These are phyloP conservation scores for Gardenia jasminoides DNA, from an alignment of 257 asterid genomes.

Conservation along the genomic window DNA sequence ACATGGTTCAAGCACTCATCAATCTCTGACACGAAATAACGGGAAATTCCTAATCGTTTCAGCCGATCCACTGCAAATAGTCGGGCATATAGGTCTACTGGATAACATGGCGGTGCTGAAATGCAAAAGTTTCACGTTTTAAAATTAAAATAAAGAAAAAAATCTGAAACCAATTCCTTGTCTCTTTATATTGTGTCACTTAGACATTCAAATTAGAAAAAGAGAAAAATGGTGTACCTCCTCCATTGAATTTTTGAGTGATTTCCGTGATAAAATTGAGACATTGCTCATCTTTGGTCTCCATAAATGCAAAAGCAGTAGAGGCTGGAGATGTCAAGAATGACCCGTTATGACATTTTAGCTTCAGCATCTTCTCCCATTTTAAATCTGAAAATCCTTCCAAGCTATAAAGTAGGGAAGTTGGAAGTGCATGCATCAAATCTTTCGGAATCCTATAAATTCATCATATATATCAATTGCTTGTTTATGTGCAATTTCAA, in stretches of 20 bases:
- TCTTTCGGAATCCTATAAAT: constrained; percentile 40
- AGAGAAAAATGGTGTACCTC: constrained; percentile 28
- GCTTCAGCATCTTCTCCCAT: constrained; percentile 46
- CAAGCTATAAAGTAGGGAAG: constrained; percentile 36
- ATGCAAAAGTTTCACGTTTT: too few relatives aligned
- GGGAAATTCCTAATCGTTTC: constrained; percentile 50
- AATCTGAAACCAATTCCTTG: too few relatives aligned
- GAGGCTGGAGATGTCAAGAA: constrained; percentile 51
- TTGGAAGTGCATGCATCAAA: constrained; percentile 38
- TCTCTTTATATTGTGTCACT: too few relatives aligned
- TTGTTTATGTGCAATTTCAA: too few relatives aligned
- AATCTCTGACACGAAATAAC: constrained; percentile 39
- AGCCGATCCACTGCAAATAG: constrained; percentile 54
- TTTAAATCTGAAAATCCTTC: constrained; percentile 46
- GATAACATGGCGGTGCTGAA: constrained; percentile 44
- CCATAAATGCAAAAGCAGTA: constrained; percentile 49
- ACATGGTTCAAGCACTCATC: constrained; percentile 29
- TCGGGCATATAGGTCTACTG: constrained; percentile 42
- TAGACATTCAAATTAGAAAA: too few relatives aligned
- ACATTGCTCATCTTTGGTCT: constrained; percentile 42
- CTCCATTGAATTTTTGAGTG: constrained; percentile 35
- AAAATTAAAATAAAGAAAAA: background rate
- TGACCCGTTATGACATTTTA: constrained; percentile 42
- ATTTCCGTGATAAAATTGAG: constrained; percentile 20
- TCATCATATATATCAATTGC: too few relatives aligned